Base-by-base conservation (phyloP, 306 rosid species). In the Prosopis cineraria region DNA sequence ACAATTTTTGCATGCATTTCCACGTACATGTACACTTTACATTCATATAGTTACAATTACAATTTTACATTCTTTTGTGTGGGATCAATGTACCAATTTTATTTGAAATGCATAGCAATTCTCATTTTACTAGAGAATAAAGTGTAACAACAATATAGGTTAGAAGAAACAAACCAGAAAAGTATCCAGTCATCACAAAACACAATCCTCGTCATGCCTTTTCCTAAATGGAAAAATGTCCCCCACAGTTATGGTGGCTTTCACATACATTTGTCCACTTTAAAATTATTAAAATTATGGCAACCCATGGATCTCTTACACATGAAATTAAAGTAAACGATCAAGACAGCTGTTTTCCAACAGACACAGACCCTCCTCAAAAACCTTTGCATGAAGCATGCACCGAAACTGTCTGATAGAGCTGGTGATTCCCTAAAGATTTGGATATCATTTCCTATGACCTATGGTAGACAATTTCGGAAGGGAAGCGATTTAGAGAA, bases 351-450 rank as follows among this genome's bases (percentile, higher is more conserved):
- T 52, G 55, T 29, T 70, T 67, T 53, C 17, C 25, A 12, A 16
- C n/a, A n/a, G n/a, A n/a, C n/a, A 70, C 33, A 62, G 82, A 65
- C 40, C 47, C 48, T 39, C 16, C 70, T 19, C 64, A 56, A 27
- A 82, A 74, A 50, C 80, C 72, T 47, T 43, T 58, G 53, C 73
- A 48, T 47, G 62, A 72, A 47, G 47, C 79, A 73, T 5, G 53
- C 45, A 58, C 45, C 20, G 36, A 73, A 29, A 74, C n/a, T n/a
- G n/a, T n/a, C n/a, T n/a, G n/a, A n/a, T n/a, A n/a, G n/a, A n/a
- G n/a, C n/a, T n/a, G n/a, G n/a, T n/a, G n/a, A n/a, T n/a, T n/a
- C n/a, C n/a, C n/a, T n/a, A n/a, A n/a, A n/a, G n/a, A n/a, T n/a
- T n/a, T n/a, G n/a, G n/a, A n/a, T n/a, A n/a, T n/a, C n/a, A n/a